A percentile compares a stretch with the other conserved stretches of the same genome.
Conservation (phyloP, 2,329 filamentous ascomycete genomes). For the Aureobasidium sp. region DNA sequence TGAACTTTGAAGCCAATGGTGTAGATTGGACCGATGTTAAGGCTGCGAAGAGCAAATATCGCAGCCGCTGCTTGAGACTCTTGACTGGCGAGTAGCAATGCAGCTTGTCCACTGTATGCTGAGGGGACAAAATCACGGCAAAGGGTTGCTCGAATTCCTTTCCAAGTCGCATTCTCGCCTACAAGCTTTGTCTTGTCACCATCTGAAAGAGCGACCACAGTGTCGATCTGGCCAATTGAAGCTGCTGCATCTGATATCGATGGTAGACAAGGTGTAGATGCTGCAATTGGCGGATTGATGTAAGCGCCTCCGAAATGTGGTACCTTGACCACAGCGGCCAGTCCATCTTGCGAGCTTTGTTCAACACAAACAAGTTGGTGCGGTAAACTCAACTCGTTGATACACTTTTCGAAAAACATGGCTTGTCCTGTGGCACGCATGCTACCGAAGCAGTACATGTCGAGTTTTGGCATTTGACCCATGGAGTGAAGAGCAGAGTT, state of each 20-base stretch:
- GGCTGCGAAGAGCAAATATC: slow-evolving; percentile 69
- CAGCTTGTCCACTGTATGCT: slow-evolving; percentile 68
- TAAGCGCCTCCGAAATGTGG: slow-evolving; percentile 76
- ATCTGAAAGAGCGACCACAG: slow-evolving; percentile 58
- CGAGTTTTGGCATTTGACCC: slow-evolving; percentile 71
- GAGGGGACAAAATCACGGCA: slow-evolving; percentile 77
- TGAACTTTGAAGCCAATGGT: slow-evolving; percentile 68
- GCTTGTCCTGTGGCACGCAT: slow-evolving; percentile 67
- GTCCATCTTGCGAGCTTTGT: slow-evolving; percentile 56
- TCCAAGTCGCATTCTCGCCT: slow-evolving; percentile 79
- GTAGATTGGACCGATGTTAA: slow-evolving; percentile 72
- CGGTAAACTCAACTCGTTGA: slow-evolving; percentile 65
- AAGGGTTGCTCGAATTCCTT: slow-evolving; percentile 73
- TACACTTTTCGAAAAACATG: slow-evolving; percentile 69
- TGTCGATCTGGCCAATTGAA: slow-evolving; percentile 75
- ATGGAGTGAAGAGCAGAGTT: slow-evolving; percentile 71
- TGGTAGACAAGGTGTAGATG: slow-evolving; percentile 50
- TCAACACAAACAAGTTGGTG: slow-evolving; percentile 73
- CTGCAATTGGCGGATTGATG: slow-evolving; percentile 62
- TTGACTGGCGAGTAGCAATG: slow-evolving; percentile 65
- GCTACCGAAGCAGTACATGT: slow-evolving; percentile 72
- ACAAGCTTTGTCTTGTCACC: slow-evolving; percentile 52
- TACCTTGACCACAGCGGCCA: slow-evolving; percentile 66
- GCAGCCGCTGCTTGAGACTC: slow-evolving; percentile 70
- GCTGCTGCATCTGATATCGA: slow-evolving; percentile 67